Base-by-base conservation (phyloP, 2,329 filamentous ascomycete genomes). In the Phyllosticta citribraziliensis region DNA sequence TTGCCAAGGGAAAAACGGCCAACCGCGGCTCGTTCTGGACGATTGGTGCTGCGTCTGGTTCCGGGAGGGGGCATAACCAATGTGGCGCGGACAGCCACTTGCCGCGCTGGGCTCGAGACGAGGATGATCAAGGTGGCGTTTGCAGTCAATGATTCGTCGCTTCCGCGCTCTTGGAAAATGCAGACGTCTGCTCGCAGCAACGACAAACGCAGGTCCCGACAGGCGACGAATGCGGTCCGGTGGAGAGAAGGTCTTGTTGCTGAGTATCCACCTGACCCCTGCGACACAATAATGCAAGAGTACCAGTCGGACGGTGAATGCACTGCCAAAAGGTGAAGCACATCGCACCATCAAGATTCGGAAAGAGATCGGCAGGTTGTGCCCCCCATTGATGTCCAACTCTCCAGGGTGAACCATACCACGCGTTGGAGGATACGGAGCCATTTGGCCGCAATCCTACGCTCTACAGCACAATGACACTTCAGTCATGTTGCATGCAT, bases 41-140 rank as follows among this genome's bases (percentile, higher is more conserved):
- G 19, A 47, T n/a, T 47, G 52, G 19, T 52, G 59, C 54, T 61
- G 59, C 59, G 59, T 51, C 47, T 54, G 30, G 25, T 61, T 57
- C 55, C 59, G 19, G n/a, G 40, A 47, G 17, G 5, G 50, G 56
- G 54, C 54, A 53, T 33, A 40, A 53, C 54, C 24, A 60, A 19
- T 55, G 58, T 60, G 58, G 58, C 53, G 52, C 27, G 24, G 14
- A 40, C 50, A 55, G 58, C 58, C 58, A 60, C 58, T 60, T 57
- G 55, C 59, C 27, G 56, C 50, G 47, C 54, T 35, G 55, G 47
- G 59, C 56, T 61, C 55, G 54, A 61, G 59, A 57, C 52, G 58
- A 60, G 57, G 22, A 35, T n/a, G 50, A 40, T 33, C 51, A 14
- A 47, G 27, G 27, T 53, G 59, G 55, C 59, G 59, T 53, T 47